Percentiles rank a stretch among this genome's conserved stretches.
These are phyloP conservation scores for Hippophae tibetana DNA, from an alignment of 306 rosid species.

Conservation along the genomic window DNA sequence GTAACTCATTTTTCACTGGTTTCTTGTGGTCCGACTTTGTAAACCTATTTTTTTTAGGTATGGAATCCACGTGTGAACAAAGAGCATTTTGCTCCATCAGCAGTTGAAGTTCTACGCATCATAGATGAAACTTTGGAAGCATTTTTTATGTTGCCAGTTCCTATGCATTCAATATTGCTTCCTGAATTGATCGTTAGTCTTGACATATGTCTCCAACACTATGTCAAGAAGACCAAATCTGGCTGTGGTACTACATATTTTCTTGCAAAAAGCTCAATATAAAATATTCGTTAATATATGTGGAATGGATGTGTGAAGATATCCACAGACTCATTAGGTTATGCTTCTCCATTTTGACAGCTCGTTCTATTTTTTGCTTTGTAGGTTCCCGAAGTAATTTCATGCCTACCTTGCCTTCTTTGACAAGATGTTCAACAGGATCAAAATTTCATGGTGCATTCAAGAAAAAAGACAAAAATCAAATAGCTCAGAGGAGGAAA, in stretches of 20 bases:
- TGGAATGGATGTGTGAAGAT: no score
- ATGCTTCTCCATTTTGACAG: no score
- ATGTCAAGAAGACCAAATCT: slow-evolving; percentile 58
- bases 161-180: slow-evolving; percentile 52
- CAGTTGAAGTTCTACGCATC: slow-evolving; percentile 63
- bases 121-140: slow-evolving; percentile 85
- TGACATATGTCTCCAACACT: slow-evolving; percentile 74
- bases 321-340: no score
- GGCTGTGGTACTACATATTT: slow-evolving; percentile 51
- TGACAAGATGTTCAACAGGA: slow-evolving; percentile 78
- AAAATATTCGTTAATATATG: no score
- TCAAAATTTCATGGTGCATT: slow-evolving; percentile 66
- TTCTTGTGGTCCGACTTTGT: slow-evolving; percentile 6
- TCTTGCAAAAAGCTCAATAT: no score
- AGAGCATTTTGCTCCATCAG: slow-evolving; percentile 77
- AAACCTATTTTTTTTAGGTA: slow-evolving; percentile 28
- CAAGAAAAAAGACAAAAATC: slow-evolving; percentile 59
- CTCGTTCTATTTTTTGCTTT: no score
- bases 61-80: slow-evolving; percentile 79
- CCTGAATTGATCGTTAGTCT: slow-evolving; percentile 68
- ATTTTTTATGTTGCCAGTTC: slow-evolving; percentile 73
- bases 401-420: slow-evolving; percentile 65
- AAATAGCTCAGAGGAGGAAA: slow-evolving; percentile 45
- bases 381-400: slow-evolving; percentile 31
- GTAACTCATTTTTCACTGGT: slow-evolving; percentile 1